phyloP scores from a whole-genome alignment of 2,329 filamentous ascomycete species.

The Pestalotiopsis sp. region DNA sequence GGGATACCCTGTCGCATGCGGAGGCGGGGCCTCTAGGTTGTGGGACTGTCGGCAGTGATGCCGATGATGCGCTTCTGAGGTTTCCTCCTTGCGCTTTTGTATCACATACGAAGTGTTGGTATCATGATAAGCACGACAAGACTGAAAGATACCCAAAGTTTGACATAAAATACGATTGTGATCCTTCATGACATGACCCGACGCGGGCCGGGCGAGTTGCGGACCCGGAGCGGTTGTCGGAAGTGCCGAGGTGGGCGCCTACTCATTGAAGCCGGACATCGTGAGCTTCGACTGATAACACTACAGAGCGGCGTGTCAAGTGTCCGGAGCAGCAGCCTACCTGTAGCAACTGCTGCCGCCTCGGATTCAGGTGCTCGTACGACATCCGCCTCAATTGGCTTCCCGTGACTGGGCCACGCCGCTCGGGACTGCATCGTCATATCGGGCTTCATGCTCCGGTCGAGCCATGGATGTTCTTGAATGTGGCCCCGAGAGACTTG shows the following conservation, averaged over 20 bases:
- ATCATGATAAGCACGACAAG: neutral
- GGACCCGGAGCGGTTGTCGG: neutral
- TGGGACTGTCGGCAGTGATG: neutral
- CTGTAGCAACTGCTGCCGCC: neutral
- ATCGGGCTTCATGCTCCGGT: neutral
- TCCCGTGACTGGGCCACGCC: neutral
- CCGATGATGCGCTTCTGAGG: neutral
- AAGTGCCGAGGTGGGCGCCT: neutral
- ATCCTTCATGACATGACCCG: neutral
- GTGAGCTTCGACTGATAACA: neutral
- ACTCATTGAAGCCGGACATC: neutral
- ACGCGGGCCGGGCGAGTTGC: neutral
- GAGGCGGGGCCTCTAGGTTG: neutral
- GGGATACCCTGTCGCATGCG: neutral
- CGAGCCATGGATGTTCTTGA: neutral
- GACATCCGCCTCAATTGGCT: neutral
- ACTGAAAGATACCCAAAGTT: fast-evolving
- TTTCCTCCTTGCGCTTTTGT: neutral
- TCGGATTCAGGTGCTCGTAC: neutral
- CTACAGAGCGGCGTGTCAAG: neutral
- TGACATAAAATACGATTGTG: neutral
- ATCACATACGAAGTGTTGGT: neutral
- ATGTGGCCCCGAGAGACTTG: neutral
- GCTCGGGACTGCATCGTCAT: neutral
- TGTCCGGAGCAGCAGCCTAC: neutral